Evolutionary conservation across 169 alveolate genomes (phyloP), one percentile per base, ranked within the genome.

Genomic region (Plasmodium reichenowi): DNA sequence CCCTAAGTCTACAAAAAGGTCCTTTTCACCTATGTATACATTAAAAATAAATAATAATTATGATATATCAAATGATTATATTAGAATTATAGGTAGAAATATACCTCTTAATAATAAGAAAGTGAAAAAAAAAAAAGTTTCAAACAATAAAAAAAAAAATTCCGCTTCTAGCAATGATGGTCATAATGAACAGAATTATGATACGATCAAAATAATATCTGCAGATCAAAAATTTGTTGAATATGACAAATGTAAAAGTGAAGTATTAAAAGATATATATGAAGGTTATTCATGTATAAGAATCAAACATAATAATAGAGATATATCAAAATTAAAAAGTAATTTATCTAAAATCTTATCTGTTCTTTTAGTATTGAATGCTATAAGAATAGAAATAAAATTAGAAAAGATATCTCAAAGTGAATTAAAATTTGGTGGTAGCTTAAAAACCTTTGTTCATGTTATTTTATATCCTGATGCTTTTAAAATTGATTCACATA

Each of bases 261-360:
- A 78, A 48, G 75, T 78, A 26, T 78, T 78, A 64, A 78, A 78
- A 64, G 89, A 78, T 43, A 78, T 78, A n/a, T 59, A 78, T n/a
- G 89, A 78, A 71, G 89, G 89, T 1, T 66, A 78, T 52, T 45
- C 89, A 78, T 78, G 89, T 22, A 78, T 78, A 78, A 78, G 89
- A 78, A 64, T 78, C 7, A 78, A 47, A 24, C 89, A 78, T 78
- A 32, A 66, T 78, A 78, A 78, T 66, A 78, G 89, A 48, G 89
- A 78, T 59, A 26, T 78, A 22, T 78, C 89, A 32, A 78, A 78
- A 66, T 48, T 78, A 47, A 78, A 78, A 59, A 78, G 89, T 58
- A 29, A 43, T 26, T 66, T 78, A 59, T 78, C 89, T 3, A 78
- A 78, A 66, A 78, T 72, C 0, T 64, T 78, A 66, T 48, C 78